Percentiles rank a stretch among this genome's conserved stretches.
Conservation (phyloP, 2,329 filamentous ascomycete genomes). For the Fusarium nygamai region DNA sequence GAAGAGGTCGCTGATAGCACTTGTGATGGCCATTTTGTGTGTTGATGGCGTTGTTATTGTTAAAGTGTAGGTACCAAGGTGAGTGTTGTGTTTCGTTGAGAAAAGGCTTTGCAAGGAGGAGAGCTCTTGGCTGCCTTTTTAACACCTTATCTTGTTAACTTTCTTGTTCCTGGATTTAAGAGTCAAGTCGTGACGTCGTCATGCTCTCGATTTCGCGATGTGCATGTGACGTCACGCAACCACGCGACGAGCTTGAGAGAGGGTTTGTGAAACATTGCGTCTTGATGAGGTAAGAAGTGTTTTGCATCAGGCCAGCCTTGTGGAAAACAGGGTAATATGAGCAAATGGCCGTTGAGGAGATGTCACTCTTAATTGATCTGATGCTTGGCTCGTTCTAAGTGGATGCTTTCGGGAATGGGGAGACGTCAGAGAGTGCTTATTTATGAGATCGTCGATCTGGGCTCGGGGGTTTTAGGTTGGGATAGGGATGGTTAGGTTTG, state of each 20-base stretch:
- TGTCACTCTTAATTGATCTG: not conserved
- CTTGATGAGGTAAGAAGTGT: conserved; percentile 24
- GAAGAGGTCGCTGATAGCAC: conserved; percentile 51
- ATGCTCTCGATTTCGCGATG: conserved; percentile 34
- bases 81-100: not conserved
- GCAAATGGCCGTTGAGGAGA: not conserved
- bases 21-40: conserved; percentile 48
- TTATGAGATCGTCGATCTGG: not conserved
- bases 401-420: not conserved
- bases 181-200: conserved; percentile 43
- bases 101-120: not conserved
- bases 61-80: not conserved
- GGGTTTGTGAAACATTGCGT: conserved; percentile 17
- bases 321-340: not conserved
- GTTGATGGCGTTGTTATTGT: not conserved
- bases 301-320: not conserved
- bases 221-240: conserved; percentile 43
- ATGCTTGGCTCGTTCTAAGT: not conserved
- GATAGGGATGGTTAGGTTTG: not conserved
- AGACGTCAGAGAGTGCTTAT: not conserved
- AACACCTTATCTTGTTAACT: not conserved
- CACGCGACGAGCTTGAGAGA: conserved; percentile 27
- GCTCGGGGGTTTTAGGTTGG: not conserved
- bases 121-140: conserved; percentile 1
- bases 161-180: conserved; percentile 24